Percentiles rank a stretch among this genome's conserved stretches.
phyloP scores from a whole-genome alignment of 495 filamentous ascomycete genomes.

The Podospora sp. region DNA sequence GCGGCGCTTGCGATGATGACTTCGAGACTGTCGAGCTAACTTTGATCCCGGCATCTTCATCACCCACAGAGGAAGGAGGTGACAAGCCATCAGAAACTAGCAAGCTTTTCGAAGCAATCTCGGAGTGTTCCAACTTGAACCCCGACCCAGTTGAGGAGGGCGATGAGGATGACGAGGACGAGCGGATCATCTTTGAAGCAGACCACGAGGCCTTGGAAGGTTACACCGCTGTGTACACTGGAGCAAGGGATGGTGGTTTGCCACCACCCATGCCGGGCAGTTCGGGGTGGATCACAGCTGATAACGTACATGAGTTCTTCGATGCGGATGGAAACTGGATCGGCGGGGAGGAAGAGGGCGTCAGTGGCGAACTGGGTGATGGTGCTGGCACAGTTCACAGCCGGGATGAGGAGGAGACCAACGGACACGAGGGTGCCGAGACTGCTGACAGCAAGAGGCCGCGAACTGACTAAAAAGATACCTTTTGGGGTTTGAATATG shows the following conservation, averaged over 20 bases:
- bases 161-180: constrained; percentile 54
- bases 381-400: constrained; percentile 47
- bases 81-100: constrained; percentile 38
- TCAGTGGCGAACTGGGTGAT: constrained; percentile 47
- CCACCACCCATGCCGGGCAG: constrained; percentile 82
- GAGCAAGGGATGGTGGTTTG: constrained; percentile 55
- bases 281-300: constrained; percentile 93
- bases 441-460: constrained; percentile 44
- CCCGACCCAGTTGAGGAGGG: constrained; percentile 69
- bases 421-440: constrained; percentile 33
- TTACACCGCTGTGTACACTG: constrained; percentile 47
- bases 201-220: constrained; percentile 51
- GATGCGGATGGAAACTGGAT: constrained; percentile 60
- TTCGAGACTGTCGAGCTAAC: constrained; percentile 72
- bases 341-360: constrained; percentile 38
- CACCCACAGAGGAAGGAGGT: constrained; percentile 18
- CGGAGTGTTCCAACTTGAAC: constrained; percentile 85
- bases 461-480: constrained; percentile 37
- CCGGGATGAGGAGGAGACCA: constrained; percentile 40
- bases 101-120: constrained; percentile 76
- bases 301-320: constrained; percentile 83
- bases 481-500: no score
- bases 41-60: constrained; percentile 58
- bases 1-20: constrained; percentile 65
- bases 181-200: constrained; percentile 61